Base-by-base conservation (phyloP, 106 monocot genomes). In the Amphibolis antarctica region DNA sequence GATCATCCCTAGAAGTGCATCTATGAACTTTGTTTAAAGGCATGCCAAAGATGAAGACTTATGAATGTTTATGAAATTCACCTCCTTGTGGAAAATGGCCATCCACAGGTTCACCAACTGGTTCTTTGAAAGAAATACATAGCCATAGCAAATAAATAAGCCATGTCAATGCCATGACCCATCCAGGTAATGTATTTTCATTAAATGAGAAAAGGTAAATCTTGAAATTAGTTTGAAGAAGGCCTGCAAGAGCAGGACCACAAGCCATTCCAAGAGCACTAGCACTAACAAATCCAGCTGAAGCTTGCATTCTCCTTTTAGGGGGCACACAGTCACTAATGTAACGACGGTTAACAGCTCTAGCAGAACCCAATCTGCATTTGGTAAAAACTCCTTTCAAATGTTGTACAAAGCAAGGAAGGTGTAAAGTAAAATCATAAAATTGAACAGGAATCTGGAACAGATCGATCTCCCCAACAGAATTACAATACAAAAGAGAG, bases 191-290 rank as follows among this genome's bases (percentile, higher is more conserved):
- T 19, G 96, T 96, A 44, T 71, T 69, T 79, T 73, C 76, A 69
- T 90, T 96, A 50, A 96, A 77, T 65, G 89, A 84, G 23, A 96
- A 9, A 49, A 56, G 52, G 67, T 73, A 86, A 20, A 89, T 55
- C 77, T 86, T 96, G 76, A 96, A 90, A 52, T 90, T 84, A 62
- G 79, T 79, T 73, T 89, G 89, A 67, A 96, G 96, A 46, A 96
- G 68, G 29, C 89, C 96, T 70, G 96, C 96, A 66, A 96, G 76
- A 15, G 86, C 96, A 72, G 96, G 96, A 52, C 96, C 96, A 76
- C 89, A 89, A 68, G 96, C 96, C 96, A 96, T 96, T 64, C 96
- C 96, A 62, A 96, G 89, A 64, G 96, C 96, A 82, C 89, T 90
- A 20, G 96, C 96, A 70, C 86, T 90, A 62, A 96, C 96, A 86